Conservation (phyloP, 257 asterid genomes). For the Plectranthus barbatus region DNA sequence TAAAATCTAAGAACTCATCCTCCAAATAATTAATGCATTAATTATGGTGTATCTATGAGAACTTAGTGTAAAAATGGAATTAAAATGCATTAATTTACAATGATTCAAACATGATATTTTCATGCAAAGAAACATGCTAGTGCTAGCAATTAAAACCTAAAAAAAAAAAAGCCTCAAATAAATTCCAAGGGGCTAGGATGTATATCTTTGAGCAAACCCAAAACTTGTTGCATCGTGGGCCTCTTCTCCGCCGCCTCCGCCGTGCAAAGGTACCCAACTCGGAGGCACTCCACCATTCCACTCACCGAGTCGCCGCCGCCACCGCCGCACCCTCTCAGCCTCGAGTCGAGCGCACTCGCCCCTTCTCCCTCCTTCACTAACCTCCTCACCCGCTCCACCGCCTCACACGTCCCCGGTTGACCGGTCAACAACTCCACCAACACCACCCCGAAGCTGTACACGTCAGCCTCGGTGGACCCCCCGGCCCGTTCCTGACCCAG, state of each 20-base stretch:
- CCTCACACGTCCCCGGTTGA: slow-evolving; percentile 32
- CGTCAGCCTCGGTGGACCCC: slow-evolving; percentile 54
- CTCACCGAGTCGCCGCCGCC: slow-evolving; percentile 52
- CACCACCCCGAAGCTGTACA: slow-evolving; percentile 66
- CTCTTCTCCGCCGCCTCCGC: slow-evolving; percentile 68
- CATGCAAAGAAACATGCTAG: no score
- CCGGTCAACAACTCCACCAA: slow-evolving; percentile 67
- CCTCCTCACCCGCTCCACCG: slow-evolving; percentile 44
- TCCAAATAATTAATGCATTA: no score
- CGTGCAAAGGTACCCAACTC: slow-evolving; percentile 82
- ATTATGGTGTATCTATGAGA: no score
- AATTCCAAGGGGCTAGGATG: slow-evolving; percentile 25
- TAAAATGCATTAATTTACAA: slow-evolving; percentile 7
- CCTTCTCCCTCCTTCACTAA: slow-evolving; percentile 55
- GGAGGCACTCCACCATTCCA: slow-evolving; percentile 83
- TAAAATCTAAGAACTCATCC: no score
- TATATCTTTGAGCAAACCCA: slow-evolving; percentile 77
- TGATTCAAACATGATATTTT: not conserved
- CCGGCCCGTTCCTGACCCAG: slow-evolving; percentile 26
- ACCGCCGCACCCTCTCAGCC: slow-evolving; percentile 34
- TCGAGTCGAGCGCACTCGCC: slow-evolving; percentile 50
- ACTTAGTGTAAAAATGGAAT: no score
- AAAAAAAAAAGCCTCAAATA: slow-evolving; percentile 9
- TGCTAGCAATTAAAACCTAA: not conserved
- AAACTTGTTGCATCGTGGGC: slow-evolving; percentile 83